These are phyloP conservation scores for Dendrocalamus sinicus DNA, from an alignment of 176 grass and related monocot species.

Conservation along the genomic window DNA sequence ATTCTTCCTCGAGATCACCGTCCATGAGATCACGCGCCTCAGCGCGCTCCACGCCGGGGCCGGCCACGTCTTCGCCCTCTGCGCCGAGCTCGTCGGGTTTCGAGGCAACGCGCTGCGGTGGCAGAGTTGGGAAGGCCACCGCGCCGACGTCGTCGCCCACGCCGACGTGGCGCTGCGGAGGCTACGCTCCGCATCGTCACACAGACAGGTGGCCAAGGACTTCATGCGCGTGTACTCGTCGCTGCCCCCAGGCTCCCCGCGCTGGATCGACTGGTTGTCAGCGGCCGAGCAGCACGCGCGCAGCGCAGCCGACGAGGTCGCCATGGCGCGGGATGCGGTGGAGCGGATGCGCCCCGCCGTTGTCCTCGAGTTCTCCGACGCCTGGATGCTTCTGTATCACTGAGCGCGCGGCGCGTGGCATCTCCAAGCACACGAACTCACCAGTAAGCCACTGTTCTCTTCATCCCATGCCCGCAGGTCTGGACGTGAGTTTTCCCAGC, in stretches of 20 bases:
- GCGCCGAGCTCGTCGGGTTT: neutral
- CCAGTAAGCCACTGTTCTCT: neutral
- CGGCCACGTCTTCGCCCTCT: neutral
- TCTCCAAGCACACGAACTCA: neutral
- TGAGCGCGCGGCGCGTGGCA: neutral
- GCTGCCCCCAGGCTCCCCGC: too few relatives aligned
- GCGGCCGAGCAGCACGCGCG: neutral
- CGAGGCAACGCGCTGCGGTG: neutral
- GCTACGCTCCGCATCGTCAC: neutral
- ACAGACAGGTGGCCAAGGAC: neutral
- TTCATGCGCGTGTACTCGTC: neutral
- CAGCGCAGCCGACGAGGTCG: neutral
- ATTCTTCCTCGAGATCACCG: neutral
- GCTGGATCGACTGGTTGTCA: neutral
- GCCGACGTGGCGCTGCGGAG: neutral
- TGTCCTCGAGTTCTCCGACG: neutral
- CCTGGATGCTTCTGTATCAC: neutral
- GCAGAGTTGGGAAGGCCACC: neutral
- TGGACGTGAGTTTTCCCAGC: neutral
- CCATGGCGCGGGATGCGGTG: neutral
- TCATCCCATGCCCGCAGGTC: neutral
- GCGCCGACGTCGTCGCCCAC: neutral
- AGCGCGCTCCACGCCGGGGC: neutral
- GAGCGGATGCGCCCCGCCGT: neutral
- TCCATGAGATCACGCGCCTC: neutral